Percentiles rank a stretch among this genome's conserved stretches.
Evolutionary conservation across 2,329 filamentous ascomycete species (phyloP).

Genomic region (Domatiomyces globalis): DNA sequence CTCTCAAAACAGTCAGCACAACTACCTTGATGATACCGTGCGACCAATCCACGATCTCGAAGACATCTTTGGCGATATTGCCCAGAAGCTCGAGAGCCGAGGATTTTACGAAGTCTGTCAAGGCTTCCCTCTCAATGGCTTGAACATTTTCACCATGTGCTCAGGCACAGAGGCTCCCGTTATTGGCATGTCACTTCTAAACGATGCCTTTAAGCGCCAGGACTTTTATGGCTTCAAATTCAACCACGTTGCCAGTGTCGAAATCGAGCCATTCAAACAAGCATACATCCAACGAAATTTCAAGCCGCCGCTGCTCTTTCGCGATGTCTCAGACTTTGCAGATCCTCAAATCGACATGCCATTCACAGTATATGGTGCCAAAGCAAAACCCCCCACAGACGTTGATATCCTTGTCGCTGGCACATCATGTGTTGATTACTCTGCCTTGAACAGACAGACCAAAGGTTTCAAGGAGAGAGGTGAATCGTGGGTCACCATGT

Average conservation of each 20-base stretch:
- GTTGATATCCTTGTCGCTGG: constrained; percentile 57
- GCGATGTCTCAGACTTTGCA: constrained; percentile 45
- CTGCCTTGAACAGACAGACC: constrained; percentile 44
- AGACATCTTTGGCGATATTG: constrained; percentile 38
- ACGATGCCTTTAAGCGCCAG: constrained; percentile 27
- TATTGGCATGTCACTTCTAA: constrained; percentile 47
- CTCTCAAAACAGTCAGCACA: neutral
- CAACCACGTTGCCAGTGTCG: constrained; percentile 47
- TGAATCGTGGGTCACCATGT: constrained; percentile 53
- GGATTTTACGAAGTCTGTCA: constrained; percentile 26
- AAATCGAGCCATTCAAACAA: constrained; percentile 51
- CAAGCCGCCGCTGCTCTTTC: constrained; percentile 38
- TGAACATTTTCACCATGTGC: constrained; percentile 57
- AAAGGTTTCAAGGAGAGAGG: constrained; percentile 42
- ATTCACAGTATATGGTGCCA: constrained; percentile 50
- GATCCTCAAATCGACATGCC: constrained; percentile 25
- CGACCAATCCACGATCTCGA: constrained; percentile 35
- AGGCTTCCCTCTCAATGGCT: constrained; percentile 23
- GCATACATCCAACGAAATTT: constrained; percentile 51
- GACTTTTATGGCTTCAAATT: constrained; percentile 29
- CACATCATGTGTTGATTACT: constrained; percentile 65
- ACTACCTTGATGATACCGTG: constrained; percentile 2
- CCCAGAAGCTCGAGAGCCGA: constrained; percentile 13
- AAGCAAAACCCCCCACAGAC: constrained; percentile 40
- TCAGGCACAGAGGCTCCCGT: constrained; percentile 66